phyloP scores from a whole-genome alignment of 1,139 yeast genomes.

The Geotrichum cucujoidarum region DNA sequence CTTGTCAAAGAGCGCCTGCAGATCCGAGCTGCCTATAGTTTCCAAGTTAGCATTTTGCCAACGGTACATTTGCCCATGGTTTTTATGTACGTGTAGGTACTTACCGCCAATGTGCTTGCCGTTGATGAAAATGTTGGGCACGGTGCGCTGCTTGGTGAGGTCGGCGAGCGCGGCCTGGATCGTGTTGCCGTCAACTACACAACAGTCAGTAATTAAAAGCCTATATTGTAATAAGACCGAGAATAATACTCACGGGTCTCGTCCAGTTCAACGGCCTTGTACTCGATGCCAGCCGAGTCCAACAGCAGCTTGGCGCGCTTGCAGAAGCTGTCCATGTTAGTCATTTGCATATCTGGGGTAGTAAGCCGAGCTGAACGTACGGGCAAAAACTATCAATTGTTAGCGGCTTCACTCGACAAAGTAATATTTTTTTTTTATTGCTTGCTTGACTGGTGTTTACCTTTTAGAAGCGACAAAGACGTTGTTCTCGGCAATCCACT shows the following conservation, averaged over 20 bases:
- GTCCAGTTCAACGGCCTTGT: conserved; percentile 18
- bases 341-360: no score
- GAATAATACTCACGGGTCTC: conserved; percentile 8
- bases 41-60: not conserved
- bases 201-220: not conserved
- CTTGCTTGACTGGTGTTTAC: conserved; percentile 23
- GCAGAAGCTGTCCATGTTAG: conserved; percentile 12
- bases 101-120: conserved; percentile 95
- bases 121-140: conserved; percentile 84
- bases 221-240: not conserved
- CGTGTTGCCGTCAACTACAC: conserved; percentile 49
- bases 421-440: not conserved
- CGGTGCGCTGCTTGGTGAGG: conserved; percentile 85
- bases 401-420: not conserved
- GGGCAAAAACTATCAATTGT: not conserved
- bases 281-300: conserved; percentile 5
- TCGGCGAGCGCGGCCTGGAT: conserved; percentile 74
- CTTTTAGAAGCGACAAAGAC: conserved; percentile 84
- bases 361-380: not conserved
- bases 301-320: conserved; percentile 15
- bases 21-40: conserved; percentile 47
- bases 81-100: not conserved
- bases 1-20: conserved; percentile 52
- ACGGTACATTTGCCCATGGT: no score
- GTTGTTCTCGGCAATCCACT: conserved; percentile 59